phyloP scores from a whole-genome alignment of 2,329 filamentous ascomycete genomes.

The Stylonectria norvegica region DNA sequence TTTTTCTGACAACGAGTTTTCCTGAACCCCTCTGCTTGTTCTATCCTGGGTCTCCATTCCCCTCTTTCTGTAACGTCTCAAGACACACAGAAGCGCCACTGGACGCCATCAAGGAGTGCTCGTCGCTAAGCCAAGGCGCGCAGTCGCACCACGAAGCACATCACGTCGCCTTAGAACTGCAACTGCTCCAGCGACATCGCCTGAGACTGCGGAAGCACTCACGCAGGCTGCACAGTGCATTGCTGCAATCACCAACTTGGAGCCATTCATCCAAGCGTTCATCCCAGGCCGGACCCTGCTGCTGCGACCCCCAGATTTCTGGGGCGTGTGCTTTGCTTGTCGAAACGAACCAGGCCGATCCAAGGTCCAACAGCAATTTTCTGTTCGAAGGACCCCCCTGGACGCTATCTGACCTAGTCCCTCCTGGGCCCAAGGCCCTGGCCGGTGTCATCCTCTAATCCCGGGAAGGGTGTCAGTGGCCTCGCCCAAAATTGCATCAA shows the following conservation, averaged over 20 bases:
- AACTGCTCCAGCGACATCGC: constrained; percentile 20
- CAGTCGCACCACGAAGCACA: constrained; percentile 26
- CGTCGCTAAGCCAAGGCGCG: constrained; percentile 14
- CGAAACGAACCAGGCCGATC: constrained; percentile 24
- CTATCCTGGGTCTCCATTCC: constrained; percentile 5
- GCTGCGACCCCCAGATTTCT: constrained; percentile 27
- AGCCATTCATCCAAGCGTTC: constrained; percentile 27
- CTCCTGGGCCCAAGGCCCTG: constrained; percentile 24
- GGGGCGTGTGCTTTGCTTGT: constrained; percentile 24
- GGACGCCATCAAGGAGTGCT: constrained; percentile 13
- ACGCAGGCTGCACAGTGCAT: constrained; percentile 22
- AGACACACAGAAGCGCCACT: constrained; percentile 11
- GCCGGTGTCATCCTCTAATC: constrained; percentile 28
- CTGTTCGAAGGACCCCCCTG: constrained; percentile 26
- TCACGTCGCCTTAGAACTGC: constrained; percentile 23
- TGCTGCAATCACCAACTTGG: constrained; percentile 16
- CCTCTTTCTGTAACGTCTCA: constrained; percentile 7
- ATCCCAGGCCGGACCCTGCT: constrained; percentile 19
- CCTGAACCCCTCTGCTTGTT: constrained; percentile 4
- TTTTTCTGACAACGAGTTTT: constrained; percentile 6
- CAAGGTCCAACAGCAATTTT: constrained; percentile 22
- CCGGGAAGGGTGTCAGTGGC: constrained; percentile 25
- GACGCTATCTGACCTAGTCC: constrained; percentile 24
- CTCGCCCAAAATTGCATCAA: constrained; percentile 31
- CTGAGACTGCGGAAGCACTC: constrained; percentile 22